Percentiles rank a stretch among this genome's conserved stretches.
These are phyloP conservation scores for Angomonas ambiguus DNA, from an alignment of 208 protist species.

Conservation along the genomic window DNA sequence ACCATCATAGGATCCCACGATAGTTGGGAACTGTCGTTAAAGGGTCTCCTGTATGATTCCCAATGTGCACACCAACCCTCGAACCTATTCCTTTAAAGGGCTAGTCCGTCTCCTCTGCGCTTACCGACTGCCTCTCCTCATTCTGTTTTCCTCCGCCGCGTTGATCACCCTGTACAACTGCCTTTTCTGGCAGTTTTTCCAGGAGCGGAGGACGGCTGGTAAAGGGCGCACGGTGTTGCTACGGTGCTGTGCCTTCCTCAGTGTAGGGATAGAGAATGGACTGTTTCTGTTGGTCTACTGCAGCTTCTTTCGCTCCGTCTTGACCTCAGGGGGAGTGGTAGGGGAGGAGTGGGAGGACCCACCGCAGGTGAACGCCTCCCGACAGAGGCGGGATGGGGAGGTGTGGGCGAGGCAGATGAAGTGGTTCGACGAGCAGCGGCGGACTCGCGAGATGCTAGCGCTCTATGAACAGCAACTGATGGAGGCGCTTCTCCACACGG, in stretches of 20 bases:
- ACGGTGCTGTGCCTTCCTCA: background rate
- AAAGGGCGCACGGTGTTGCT: background rate
- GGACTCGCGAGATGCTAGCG: background rate
- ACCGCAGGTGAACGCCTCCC: constrained; percentile 11
- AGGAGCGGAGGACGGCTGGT: background rate
- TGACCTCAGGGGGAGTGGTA: constrained; percentile 31
- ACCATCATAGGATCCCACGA: no score
- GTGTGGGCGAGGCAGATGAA: constrained; percentile 10
- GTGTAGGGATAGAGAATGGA: constrained; percentile 1
- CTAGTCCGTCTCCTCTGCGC: background rate
- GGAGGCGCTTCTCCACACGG: background rate
- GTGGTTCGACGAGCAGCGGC: constrained; percentile 8
- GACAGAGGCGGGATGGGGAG: constrained; percentile 5
- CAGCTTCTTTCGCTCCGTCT: constrained; percentile 21
- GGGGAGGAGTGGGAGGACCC: constrained; percentile 19
- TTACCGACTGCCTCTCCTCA: constrained; percentile 13
- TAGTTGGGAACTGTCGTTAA: no score
- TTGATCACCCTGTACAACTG: constrained; percentile 5
- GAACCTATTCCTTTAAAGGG: background rate
- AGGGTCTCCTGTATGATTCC: constrained; percentile 4
- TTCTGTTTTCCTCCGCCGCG: background rate
- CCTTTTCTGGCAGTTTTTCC: constrained; percentile 14
- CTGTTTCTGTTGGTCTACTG: constrained; percentile 18
- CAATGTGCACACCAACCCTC: constrained; percentile 10
- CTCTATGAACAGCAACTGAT: background rate